A percentile compares a stretch with the other conserved stretches of the same genome.
Evolutionary conservation across 2,329 filamentous ascomycete species (phyloP).

Genomic region (Zymoseptoria ardabiliae): DNA sequence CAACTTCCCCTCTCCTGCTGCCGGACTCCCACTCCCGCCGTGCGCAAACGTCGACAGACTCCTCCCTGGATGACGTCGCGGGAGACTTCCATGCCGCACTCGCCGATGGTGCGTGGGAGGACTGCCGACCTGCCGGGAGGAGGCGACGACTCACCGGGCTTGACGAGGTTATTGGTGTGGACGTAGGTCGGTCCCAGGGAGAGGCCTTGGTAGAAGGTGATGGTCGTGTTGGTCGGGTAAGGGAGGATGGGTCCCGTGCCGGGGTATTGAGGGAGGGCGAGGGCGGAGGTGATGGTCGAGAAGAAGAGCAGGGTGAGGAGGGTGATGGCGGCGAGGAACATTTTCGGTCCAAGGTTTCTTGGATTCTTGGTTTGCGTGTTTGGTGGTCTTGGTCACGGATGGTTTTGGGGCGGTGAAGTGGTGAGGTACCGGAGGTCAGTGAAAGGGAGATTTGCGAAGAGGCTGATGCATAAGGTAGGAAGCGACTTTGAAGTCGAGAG

Average conservation of each 20-base stretch:
- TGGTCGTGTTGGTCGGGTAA: slow-evolving; percentile 8
- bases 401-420: neutral
- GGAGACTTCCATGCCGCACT: slow-evolving; percentile 12
- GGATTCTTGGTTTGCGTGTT: too few species aligned
- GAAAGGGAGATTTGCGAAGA: too few species aligned
- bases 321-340: neutral
- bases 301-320: neutral
- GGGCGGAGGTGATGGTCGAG: neutral
- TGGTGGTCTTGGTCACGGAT: too few species aligned
- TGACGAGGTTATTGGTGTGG: neutral
- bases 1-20: slow-evolving; percentile 15
- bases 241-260: slow-evolving; percentile 1
- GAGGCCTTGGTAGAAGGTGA: slow-evolving; percentile 7
- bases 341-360: too few species aligned
- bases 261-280: slow-evolving; percentile 7
- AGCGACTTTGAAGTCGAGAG: too few species aligned
- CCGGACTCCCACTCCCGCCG: slow-evolving; percentile 13
- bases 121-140: slow-evolving; percentile 6
- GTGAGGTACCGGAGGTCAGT: too few species aligned
- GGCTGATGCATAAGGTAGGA: too few species aligned
- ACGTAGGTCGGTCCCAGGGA: slow-evolving; percentile 1
- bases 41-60: slow-evolving; percentile 12
- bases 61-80: slow-evolving; percentile 8
- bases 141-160: slow-evolving; percentile 6
- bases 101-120: neutral